phyloP scores from a whole-genome alignment of 73 alveolate genomes.

The Stentor coeruleus region DNA sequence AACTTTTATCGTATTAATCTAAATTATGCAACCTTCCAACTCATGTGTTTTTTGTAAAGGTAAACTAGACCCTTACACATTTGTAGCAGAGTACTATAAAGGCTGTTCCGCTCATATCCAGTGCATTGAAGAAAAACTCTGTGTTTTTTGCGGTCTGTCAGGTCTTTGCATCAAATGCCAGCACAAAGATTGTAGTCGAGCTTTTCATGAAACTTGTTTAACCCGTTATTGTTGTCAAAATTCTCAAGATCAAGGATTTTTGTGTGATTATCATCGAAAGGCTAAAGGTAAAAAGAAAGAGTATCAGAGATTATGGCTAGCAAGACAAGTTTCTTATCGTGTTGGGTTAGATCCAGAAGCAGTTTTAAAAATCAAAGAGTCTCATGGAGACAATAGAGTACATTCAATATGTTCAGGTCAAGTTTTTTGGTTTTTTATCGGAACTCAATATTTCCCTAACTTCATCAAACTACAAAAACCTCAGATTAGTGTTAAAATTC shows the following conservation, averaged over 20 bases:
- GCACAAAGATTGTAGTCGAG: neutral
- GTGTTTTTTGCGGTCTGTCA: constrained; percentile 6
- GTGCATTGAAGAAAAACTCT: neutral
- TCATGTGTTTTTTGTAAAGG: neutral
- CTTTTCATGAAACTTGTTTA: neutral
- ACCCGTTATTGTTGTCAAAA: neutral
- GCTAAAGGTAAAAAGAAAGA: neutral
- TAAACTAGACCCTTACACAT: neutral
- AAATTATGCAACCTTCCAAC: neutral
- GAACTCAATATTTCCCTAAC: neutral
- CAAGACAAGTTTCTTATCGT: constrained; percentile 6
- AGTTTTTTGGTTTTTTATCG: neutral
- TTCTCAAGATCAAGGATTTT: neutral
- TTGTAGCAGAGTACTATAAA: neutral
- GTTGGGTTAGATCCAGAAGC: neutral
- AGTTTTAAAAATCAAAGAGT: neutral
- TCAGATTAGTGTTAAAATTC: neutral
- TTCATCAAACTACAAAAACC: neutral
- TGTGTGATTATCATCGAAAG: neutral
- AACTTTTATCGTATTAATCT: no score
- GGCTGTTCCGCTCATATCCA: neutral
- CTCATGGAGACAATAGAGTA: neutral
- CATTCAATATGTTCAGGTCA: constrained; percentile 14
- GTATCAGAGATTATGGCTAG: neutral
- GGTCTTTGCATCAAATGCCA: neutral